Percentiles rank a stretch among this genome's conserved stretches.
These are phyloP conservation scores for Microglena sp. DNA, from an alignment of 139 green algal species.

Conservation along the genomic window DNA sequence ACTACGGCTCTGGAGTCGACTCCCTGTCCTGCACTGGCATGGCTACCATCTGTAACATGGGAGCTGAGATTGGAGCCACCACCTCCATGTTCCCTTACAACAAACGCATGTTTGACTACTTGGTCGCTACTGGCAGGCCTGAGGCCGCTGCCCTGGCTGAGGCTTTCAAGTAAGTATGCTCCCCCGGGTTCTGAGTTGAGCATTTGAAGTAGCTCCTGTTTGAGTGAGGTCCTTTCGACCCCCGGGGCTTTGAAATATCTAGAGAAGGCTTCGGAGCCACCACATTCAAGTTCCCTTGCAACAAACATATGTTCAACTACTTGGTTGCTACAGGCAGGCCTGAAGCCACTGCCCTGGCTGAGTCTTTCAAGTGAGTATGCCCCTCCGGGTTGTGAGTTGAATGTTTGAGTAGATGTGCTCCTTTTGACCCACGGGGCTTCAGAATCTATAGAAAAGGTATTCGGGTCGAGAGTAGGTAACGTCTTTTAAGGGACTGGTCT, in stretches of 20 bases:
- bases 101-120: slow-evolving; percentile 78
- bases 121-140: slow-evolving; percentile 66
- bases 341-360: too few relatives aligned
- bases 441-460: too few relatives aligned
- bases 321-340: neutral
- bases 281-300: slow-evolving; percentile 91
- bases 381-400: too few relatives aligned
- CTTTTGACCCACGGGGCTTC: too few relatives aligned
- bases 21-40: slow-evolving; percentile 88
- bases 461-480: too few relatives aligned
- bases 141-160: slow-evolving; percentile 62
- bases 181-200: too few relatives aligned
- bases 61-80: slow-evolving; percentile 90
- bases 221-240: too few relatives aligned
- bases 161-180: slow-evolving; percentile 50
- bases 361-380: too few relatives aligned
- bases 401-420: too few relatives aligned
- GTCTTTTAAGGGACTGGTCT: too few relatives aligned
- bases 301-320: slow-evolving; percentile 54
- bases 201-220: too few relatives aligned
- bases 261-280: slow-evolving; percentile 88
- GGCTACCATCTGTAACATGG: slow-evolving; percentile 97
- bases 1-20: slow-evolving; percentile 85
- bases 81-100: slow-evolving; percentile 96
- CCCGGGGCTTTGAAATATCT: too few relatives aligned